Evolutionary conservation across 495 filamentous ascomycete species (phyloP).

Genomic region (Lichenothelia convexa): DNA sequence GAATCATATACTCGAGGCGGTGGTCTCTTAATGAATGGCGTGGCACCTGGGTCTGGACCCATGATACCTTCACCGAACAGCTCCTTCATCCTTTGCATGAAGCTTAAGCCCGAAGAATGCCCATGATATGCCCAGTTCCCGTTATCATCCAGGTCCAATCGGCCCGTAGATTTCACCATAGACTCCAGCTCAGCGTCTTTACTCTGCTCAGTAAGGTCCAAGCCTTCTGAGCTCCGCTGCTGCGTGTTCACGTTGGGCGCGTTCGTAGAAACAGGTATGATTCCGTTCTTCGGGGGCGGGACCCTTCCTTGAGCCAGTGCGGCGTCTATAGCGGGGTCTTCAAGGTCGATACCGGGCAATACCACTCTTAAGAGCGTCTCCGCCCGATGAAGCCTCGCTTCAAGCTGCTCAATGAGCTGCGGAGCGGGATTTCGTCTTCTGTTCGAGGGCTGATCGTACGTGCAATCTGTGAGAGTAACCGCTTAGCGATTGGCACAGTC

Average conservation of each 20-base stretch:
- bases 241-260: slow-evolving; percentile 7
- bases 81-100: slow-evolving; percentile 66
- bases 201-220: slow-evolving; percentile 21
- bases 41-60: slow-evolving; percentile 23
- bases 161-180: slow-evolving; percentile 84
- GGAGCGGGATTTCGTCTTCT: slow-evolving; percentile 85
- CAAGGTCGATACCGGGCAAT: slow-evolving; percentile 71
- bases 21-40: slow-evolving; percentile 22
- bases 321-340: slow-evolving; percentile 62
- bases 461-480: slow-evolving; percentile 49
- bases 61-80: slow-evolving; percentile 62
- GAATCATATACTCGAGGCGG: slow-evolving; percentile 46
- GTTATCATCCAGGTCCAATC: slow-evolving; percentile 76
- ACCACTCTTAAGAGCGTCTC: slow-evolving; percentile 61
- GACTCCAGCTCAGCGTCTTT: slow-evolving; percentile 66
- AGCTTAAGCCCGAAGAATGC: slow-evolving; percentile 78
- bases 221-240: not conserved
- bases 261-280: slow-evolving; percentile 15
- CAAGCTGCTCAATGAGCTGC: slow-evolving; percentile 85
- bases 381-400: slow-evolving; percentile 65
- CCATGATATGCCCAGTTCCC: slow-evolving; percentile 93
- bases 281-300: slow-evolving; percentile 7
- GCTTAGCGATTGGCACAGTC: not conserved
- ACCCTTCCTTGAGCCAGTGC: slow-evolving; percentile 28
- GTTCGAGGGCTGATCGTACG: slow-evolving; percentile 95